Evolutionary conservation across 345 rosid species (phyloP), one percentile per base, ranked within the genome.

Genomic region (Firmiana major): DNA sequence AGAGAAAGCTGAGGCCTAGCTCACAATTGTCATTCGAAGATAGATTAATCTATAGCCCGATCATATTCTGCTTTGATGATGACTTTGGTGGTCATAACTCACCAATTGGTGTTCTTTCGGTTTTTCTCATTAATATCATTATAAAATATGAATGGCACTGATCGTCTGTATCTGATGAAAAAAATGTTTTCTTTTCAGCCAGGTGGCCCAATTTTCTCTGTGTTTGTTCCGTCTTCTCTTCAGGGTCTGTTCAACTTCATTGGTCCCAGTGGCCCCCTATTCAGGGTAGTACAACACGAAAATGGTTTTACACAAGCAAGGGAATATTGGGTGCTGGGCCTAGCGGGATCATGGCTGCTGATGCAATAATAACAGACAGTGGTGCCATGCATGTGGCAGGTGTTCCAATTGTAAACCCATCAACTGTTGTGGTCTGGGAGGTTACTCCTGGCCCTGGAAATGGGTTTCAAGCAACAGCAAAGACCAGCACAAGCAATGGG

Each of bases 331-430:
- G 99, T 82, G 98, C 99, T 62, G 99, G 99, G 45, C 99, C 99
- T 78, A 94, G 99, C 83, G 98, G 99, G 53, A 96, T 96, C 80
- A 94, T 96, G 99, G 98, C 99, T 82, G 99, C 98, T 75, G 99
- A 96, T 92, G 98, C 97, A 62, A 94, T 96, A 62, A 83, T 94
- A 86, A 96, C 98, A 2, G 98, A 96, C 78, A 92, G 93, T 78
- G 99, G 99, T 76, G 97, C 97, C 69, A 88, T 96, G 97, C 98
- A 94, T 81, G 95, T 96, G 78, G 99, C 99, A 40, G 99, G 99
- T 48, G 99, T 94, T 81, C 99, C 99, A 73, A 93, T 96, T 84
- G 98, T 94, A 72, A 96, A 93, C 76, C 99, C 99, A 21, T 94
- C 99, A 73, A 96, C 99, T 81, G 88, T 96, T 81, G 99, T 96